These are phyloP conservation scores for Cornus controversa DNA, from an alignment of 148 eudicot species.

Conservation along the genomic window DNA sequence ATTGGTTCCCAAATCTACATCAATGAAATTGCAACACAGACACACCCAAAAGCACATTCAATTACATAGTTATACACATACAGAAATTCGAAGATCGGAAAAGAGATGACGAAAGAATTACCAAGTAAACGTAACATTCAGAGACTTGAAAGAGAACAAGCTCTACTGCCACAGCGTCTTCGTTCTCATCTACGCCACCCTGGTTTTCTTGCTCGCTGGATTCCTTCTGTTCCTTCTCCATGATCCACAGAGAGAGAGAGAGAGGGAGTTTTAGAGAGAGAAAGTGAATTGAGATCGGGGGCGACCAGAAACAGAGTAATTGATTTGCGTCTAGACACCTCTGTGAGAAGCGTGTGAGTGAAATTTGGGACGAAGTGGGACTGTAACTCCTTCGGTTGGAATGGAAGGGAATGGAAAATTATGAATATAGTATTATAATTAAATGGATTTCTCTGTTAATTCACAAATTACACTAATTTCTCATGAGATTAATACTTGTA, in stretches of 20 bases:
- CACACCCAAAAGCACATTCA: background rate
- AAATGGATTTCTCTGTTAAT: too few species aligned
- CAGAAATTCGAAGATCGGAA: background rate
- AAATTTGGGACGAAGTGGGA: background rate
- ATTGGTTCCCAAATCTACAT: background rate
- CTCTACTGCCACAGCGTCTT: conserved; percentile 58
- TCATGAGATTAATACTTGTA: too few species aligned
- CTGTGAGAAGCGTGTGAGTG: background rate
- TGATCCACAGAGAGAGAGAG: conserved; percentile 6
- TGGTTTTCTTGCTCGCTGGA: background rate
- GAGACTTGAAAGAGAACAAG: conserved; percentile 83
- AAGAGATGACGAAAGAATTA: conserved; percentile 14
- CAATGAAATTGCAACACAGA: background rate
- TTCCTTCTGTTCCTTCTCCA: conserved; percentile 33
- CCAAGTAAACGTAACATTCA: conserved; percentile 94
- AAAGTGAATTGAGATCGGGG: background rate
- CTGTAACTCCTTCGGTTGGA: background rate
- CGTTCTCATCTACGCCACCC: conserved; percentile 30
- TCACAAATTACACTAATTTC: too few species aligned
- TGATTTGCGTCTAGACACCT: background rate
- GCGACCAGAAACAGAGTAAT: background rate
- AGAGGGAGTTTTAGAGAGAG: conserved; percentile 5
- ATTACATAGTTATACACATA: background rate
- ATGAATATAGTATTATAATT: background rate
- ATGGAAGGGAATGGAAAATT: background rate